These are phyloP conservation scores for Rhizophora apiculata DNA, from an alignment of 345 rosid species.

Conservation along the genomic window DNA sequence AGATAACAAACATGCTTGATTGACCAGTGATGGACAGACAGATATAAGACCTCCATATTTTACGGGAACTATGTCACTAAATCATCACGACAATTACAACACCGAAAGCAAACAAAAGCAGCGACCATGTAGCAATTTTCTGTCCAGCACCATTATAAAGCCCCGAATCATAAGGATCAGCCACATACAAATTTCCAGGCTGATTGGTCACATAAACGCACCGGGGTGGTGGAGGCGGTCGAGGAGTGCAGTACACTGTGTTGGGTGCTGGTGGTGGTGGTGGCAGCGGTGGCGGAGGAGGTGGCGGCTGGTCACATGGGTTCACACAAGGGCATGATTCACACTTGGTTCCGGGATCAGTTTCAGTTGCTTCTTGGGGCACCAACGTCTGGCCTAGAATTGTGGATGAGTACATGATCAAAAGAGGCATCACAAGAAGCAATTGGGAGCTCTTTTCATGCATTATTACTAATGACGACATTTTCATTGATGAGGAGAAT, in stretches of 20 bases:
- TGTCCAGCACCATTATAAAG: constrained; percentile 37
- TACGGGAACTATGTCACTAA: too few species aligned
- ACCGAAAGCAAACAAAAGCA: constrained; percentile 27
- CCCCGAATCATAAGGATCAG: constrained; percentile 34
- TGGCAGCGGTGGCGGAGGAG: constrained; percentile 32
- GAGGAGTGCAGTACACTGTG: constrained; percentile 17
- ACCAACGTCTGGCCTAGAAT: constrained; percentile 21
- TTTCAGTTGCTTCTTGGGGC: constrained; percentile 22
- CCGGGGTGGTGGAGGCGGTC: constrained; percentile 50
- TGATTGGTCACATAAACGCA: constrained; percentile 43
- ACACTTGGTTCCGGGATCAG: constrained; percentile 31
- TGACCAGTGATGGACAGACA: too few species aligned
- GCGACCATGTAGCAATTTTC: constrained; percentile 12
- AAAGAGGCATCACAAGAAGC: constrained; percentile 5
- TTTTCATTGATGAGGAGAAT: neutral
- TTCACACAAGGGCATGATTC: constrained; percentile 50
- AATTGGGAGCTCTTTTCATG: neutral
- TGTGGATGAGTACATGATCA: constrained; percentile 13
- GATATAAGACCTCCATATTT: too few species aligned
- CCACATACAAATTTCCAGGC: constrained; percentile 44
- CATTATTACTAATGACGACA: neutral
- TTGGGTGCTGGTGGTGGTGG: constrained; percentile 24
- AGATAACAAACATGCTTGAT: too few species aligned
- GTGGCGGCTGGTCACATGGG: constrained; percentile 44
- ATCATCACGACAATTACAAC: constrained; percentile 4